phyloP scores from a whole-genome alignment of 176 grass and related monocot genomes.

The Cymbopogon citratus region DNA sequence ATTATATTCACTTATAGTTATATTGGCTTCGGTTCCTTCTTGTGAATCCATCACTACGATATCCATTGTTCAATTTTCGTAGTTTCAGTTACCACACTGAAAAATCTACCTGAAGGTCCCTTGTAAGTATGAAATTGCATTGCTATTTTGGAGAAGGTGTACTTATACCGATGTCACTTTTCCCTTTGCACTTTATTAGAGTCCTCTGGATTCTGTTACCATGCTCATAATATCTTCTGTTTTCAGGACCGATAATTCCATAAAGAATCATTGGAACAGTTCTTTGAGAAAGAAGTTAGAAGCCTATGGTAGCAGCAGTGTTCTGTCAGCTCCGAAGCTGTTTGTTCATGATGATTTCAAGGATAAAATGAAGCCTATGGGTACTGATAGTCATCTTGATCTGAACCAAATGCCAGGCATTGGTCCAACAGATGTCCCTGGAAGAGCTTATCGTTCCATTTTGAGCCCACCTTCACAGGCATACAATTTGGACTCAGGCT shows the following conservation, averaged over 20 bases:
- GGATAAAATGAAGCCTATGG: conserved; percentile 16
- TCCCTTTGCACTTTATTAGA: background rate
- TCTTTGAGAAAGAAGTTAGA: conserved; percentile 95
- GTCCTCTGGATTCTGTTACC: background rate
- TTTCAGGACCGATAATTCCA: conserved; percentile 93
- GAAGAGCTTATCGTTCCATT: conserved; percentile 27
- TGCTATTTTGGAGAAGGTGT: background rate
- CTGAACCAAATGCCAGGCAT: conserved; percentile 23
- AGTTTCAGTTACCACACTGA: background rate
- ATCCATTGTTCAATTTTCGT: conserved; percentile 13
- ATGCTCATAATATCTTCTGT: conserved; percentile 22
- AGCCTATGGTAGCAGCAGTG: conserved; percentile 34
- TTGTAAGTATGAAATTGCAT: background rate
- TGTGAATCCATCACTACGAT: background rate
- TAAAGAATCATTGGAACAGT: conserved; percentile 99
- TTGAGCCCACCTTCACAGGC: conserved; percentile 23
- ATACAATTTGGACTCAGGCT: conserved; percentile 32
- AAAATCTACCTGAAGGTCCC: background rate
- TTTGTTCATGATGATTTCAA: conserved; percentile 40
- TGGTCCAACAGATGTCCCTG: conserved; percentile 31
- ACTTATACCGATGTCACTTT: background rate
- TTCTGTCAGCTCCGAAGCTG: conserved; percentile 33
- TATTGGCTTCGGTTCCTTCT: background rate
- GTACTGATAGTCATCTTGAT: conserved; percentile 33
- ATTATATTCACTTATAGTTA: background rate